Conservation (phyloP, 192 early-diverging fungal species). For the Dimargaris xerosporica region DNA sequence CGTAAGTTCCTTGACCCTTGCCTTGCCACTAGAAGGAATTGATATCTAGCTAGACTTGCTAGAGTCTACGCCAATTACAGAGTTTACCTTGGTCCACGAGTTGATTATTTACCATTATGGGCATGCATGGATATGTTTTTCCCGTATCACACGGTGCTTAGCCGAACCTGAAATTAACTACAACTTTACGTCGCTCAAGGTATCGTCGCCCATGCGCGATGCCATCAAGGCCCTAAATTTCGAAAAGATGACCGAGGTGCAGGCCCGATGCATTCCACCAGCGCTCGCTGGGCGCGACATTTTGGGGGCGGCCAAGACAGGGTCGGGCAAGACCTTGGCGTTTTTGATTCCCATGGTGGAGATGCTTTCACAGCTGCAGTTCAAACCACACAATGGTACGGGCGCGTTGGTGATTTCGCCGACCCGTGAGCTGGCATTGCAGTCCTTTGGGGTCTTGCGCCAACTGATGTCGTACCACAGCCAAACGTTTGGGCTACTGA, state of each 20-base stretch:
- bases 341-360: constrained; percentile 94
- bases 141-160: no score
- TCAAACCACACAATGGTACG: constrained; percentile 68
- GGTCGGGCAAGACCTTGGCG: constrained; percentile 92
- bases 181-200: constrained; percentile 58
- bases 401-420: constrained; percentile 88
- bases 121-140: no score
- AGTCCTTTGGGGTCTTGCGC: constrained; percentile 96
- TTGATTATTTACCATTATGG: no score
- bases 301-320: constrained; percentile 96
- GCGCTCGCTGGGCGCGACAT: constrained; percentile 94
- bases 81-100: no score
- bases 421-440: constrained; percentile 95
- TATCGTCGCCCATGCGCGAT: constrained; percentile 67
- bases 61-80: no score
- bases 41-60: no score
- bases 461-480: constrained; percentile 89
- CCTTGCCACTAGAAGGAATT: no score
- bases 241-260: constrained; percentile 88
- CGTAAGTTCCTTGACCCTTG: no score
- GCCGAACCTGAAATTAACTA: constrained; percentile 18
- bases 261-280: constrained; percentile 88
- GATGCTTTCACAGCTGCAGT: constrained; percentile 76
- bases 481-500: constrained; percentile 74
- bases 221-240: constrained; percentile 88